phyloP scores from a whole-genome alignment of 169 alveolate species.

The Plasmodium billcollinsi region DNA sequence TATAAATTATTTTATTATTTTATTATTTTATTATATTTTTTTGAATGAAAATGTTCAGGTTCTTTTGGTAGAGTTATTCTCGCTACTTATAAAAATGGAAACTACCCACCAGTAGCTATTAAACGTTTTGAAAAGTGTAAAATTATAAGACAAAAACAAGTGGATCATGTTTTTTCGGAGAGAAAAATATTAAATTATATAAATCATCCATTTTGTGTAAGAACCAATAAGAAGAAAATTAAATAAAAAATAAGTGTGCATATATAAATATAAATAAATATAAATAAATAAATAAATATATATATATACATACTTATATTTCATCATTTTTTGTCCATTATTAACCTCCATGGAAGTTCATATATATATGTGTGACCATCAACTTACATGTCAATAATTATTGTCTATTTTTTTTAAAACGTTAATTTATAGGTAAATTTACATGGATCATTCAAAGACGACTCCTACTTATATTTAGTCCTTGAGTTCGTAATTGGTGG shows the following conservation, averaged over 20 bases:
- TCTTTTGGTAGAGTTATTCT: conserved; percentile 96
- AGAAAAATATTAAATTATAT: conserved; percentile 92
- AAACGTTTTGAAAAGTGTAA: conserved; percentile 88
- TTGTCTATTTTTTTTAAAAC: neutral
- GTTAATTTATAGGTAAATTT: conserved; percentile 35
- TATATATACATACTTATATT: too few relatives aligned
- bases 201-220: conserved; percentile 96
- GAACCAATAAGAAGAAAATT: conserved; percentile 85
- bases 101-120: conserved; percentile 85
- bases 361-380: too few relatives aligned
- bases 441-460: conserved; percentile 92
- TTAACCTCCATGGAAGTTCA: too few relatives aligned
- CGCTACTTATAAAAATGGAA: conserved; percentile 86
- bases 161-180: conserved; percentile 97
- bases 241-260: conserved; percentile 81
- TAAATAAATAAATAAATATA: neutral
- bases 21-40: neutral
- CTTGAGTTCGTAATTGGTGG: conserved; percentile 98
- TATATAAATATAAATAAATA: neutral
- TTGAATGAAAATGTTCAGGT: conserved; percentile 80
- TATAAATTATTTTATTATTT: neutral
- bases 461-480: conserved; percentile 92
- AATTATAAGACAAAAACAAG: conserved; percentile 89
- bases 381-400: too few relatives aligned
- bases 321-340: too few relatives aligned